Evolutionary conservation across 768 basidiomycete species (phyloP), one percentile per base, ranked within the genome.

Genomic region (Paxillus rubicundulus): DNA sequence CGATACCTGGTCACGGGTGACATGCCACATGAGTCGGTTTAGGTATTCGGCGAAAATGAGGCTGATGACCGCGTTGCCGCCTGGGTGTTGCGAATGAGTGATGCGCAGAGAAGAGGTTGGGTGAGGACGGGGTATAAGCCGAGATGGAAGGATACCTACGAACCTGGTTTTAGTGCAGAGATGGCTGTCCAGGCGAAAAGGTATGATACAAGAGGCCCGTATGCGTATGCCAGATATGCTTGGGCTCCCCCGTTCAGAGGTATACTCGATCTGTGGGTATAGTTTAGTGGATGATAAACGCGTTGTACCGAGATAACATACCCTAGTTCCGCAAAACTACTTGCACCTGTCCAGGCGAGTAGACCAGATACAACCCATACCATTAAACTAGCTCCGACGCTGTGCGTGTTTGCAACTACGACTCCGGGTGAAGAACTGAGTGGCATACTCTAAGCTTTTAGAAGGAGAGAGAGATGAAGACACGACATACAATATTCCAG

Each of bases 181-280:
- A 95, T 95, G 4, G 92, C 87, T 13, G 92, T 94, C 92, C 94
- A 99, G 14, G 93, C 86, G 71, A 92, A 99, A 9, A 97, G 78
- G 67, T 92, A 99, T 8, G 94, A 92, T 36, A 87, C 74, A 16
- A 92, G 77, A 21, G 91, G 90, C 2, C 89, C 91, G 64, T 91
- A 97, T 36, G 93, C 82, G 64, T 95, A 95, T 20, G 85, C 83
- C 20, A 97, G 81, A 68, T 97, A 97, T 14, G 93, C 85, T 56
- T 87, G 85, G 37, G 80, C 76, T 17, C 80, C 80, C 5, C 80
- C 81, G 54, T 78, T 77, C 30, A 69, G 56, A 17, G 68, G 68
- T 59, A 69, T 69, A 40, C 69, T 71, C 17, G 68, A 70, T 28
- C 68, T 69, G 14, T 18, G 34, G 14, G 9, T 16, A 40, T 5